These are phyloP conservation scores for Coniochaeta sp. DNA, from an alignment of 2,329 filamentous ascomycete species.

Conservation along the genomic window DNA sequence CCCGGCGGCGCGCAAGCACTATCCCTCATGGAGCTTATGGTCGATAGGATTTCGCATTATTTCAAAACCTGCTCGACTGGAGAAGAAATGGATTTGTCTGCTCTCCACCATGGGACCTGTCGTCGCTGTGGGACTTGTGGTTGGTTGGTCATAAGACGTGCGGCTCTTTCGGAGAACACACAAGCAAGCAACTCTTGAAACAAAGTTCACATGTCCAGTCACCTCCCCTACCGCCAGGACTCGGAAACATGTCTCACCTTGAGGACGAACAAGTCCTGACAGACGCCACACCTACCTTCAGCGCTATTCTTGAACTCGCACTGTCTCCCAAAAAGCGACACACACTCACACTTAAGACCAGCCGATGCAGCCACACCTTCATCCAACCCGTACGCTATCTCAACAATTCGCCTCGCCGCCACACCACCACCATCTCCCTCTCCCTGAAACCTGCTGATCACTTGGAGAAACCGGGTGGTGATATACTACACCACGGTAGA, in stretches of 20 bases:
- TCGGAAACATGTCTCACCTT: background rate
- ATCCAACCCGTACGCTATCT: background rate
- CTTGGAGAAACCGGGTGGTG: background rate
- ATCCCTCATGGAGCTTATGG: background rate
- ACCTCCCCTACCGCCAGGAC: too few species aligned
- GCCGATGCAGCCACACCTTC: background rate
- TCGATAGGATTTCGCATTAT: background rate
- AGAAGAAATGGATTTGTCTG: too few species aligned
- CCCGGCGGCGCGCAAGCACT: background rate
- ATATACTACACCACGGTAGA: background rate
- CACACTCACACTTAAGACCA: too few species aligned
- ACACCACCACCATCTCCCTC: background rate
- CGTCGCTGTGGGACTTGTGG: too few species aligned
- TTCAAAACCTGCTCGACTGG: too few species aligned
- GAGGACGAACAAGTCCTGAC: background rate
- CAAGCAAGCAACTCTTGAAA: too few species aligned
- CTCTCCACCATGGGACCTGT: too few species aligned
- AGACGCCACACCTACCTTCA: background rate
- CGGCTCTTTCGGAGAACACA: too few species aligned
- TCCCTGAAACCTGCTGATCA: background rate
- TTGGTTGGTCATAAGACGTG: too few species aligned
- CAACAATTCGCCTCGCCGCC: background rate
- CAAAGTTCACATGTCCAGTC: too few species aligned
- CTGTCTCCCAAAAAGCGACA: background rate
- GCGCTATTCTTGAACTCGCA: background rate